Evolutionary conservation across 495 filamentous ascomycete genomes (phyloP), one percentile per base, ranked within the genome.

Genomic region (Rostrohypoxylon terebratum): DNA sequence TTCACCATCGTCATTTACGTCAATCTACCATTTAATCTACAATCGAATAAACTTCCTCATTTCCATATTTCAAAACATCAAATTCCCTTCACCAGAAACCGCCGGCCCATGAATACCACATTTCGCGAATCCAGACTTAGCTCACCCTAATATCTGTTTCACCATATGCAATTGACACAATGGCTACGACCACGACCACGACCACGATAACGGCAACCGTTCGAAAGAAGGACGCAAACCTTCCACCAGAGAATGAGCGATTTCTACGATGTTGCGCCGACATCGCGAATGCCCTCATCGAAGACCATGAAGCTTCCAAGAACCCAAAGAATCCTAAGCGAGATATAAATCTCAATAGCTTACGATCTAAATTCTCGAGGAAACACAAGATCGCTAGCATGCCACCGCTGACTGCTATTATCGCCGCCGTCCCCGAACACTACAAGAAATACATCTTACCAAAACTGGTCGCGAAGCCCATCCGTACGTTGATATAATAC

Each of bases 361-460:
- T 99, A 62, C 91, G 96, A 58, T 88, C 92, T 66, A 94, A 94
- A 78, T 89, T 97, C 63, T 88, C 96, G 10, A 96, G 94, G 83
- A 98, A 97, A 82, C 93, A 98, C 83, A 89, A 87, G 74, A 82
- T 99, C 66, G 89, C 87, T 75, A 91, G 86, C 75, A 92, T 96
- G 66, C 96, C 96, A 21, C 94, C 96, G 33, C 85, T 99, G 62
- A 98, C 94, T 23, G 94, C 96, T 66, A 99, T 99, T 77, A 97
- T 99, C 73, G 94, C 96, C 25, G 96, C 96, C 14, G 93, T 99
- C 38, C 96, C 96, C 31, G 96, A 98, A 76, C 94, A 98, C 81
- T 97, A 98, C 83, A 99, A 99, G 85, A 98, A 98, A 85, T 98
- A 98, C 77, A 97, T 99, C 69, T 82, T 98, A 48, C 96, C 95